Conservation (phyloP, 2,329 filamentous ascomycete species). For the Talaromyces amestolkiae region DNA sequence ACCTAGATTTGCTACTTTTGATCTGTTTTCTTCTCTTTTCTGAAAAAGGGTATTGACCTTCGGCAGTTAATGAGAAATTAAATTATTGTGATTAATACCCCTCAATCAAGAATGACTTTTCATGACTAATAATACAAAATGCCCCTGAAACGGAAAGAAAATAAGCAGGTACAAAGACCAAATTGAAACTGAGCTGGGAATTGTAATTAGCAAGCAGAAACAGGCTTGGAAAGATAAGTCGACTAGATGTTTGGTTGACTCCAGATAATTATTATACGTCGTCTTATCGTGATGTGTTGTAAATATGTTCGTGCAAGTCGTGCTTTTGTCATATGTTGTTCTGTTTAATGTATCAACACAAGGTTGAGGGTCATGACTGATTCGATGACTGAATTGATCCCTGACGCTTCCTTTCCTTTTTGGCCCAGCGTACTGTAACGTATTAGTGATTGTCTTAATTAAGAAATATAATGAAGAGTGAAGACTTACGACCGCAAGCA, state of each 20-base stretch:
- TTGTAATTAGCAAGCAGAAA: neutral
- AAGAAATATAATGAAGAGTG: neutral
- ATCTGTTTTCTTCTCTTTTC: neutral
- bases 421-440: conserved; percentile 55
- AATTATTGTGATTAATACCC: neutral
- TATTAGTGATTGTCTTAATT: neutral
- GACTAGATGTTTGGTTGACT: neutral
- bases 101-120: neutral
- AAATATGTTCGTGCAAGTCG: neutral
- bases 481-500: conserved; percentile 73
- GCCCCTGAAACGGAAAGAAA: neutral
- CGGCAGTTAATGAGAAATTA: neutral
- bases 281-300: neutral
- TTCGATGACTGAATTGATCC: conserved; percentile 14
- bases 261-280: neutral
- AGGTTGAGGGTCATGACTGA: neutral
- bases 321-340: neutral
- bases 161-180: neutral
- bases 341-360: neutral
- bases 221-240: neutral
- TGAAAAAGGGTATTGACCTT: neutral
- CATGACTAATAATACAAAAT: conserved; percentile 3
- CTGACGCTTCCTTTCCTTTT: conserved; percentile 72
- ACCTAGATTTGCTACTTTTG: neutral
- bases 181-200: neutral